These are phyloP conservation scores for Aspergillus udagawae DNA, from an alignment of 2,329 filamentous ascomycete genomes.

Conservation along the genomic window DNA sequence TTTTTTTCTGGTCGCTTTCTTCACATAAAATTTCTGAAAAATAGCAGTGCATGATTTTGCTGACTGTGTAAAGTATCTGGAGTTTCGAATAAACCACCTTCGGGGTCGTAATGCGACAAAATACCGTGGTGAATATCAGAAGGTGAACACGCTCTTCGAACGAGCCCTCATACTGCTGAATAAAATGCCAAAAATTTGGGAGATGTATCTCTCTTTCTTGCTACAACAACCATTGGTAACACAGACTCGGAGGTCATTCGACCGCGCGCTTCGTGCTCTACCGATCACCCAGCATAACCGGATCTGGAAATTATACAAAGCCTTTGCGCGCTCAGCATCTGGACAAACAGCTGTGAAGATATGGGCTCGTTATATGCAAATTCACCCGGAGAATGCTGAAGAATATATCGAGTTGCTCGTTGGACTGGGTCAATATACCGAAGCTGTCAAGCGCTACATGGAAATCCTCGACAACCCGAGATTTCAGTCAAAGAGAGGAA, in stretches of 20 bases:
- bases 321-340: conserved; percentile 85
- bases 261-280: conserved; percentile 83
- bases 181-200: conserved; percentile 99
- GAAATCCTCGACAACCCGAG: conserved; percentile 83
- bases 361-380: conserved; percentile 94
- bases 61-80: conserved; percentile 63
- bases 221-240: conserved; percentile 90
- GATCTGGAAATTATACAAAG: conserved; percentile 87
- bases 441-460: conserved; percentile 88
- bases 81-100: conserved; percentile 77
- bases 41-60: conserved; percentile 12
- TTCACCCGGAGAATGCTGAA: conserved; percentile 91
- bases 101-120: conserved; percentile 76
- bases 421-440: conserved; percentile 78
- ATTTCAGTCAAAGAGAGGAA: conserved; percentile 89
- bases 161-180: conserved; percentile 87
- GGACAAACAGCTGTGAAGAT: conserved; percentile 89
- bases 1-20: conserved; percentile 1
- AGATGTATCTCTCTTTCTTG: conserved; percentile 91
- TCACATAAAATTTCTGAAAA: conserved; percentile 2
- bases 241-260: conserved; percentile 79
- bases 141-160: conserved; percentile 94
- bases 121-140: conserved; percentile 76
- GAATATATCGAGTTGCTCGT: conserved; percentile 89
- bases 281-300: conserved; percentile 93